phyloP scores from a whole-genome alignment of 768 basidiomycete species.

The Cyathus striatus region DNA sequence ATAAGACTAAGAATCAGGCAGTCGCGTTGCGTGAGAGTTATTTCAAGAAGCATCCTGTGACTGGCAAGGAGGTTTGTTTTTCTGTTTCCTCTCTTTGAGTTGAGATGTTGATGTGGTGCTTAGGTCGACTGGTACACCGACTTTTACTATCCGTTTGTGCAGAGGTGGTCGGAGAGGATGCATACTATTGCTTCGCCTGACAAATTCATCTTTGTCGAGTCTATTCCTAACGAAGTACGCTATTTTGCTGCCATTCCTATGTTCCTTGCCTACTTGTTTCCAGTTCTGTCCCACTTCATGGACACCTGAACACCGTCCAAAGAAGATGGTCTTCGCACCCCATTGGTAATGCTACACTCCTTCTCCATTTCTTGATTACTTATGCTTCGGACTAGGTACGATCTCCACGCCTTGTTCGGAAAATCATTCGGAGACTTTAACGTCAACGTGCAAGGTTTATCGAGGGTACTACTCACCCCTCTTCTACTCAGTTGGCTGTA shows the following conservation, averaged over 20 bases:
- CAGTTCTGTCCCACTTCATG: constrained; percentile 81
- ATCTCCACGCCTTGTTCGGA: constrained; percentile 80
- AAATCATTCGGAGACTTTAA: constrained; percentile 84
- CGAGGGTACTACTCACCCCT: constrained; percentile 53
- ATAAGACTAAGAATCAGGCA: constrained; percentile 54
- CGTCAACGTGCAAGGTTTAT: constrained; percentile 90
- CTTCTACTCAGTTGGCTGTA: background rate
- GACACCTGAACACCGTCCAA: constrained; percentile 48
- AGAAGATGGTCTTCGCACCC: constrained; percentile 31
- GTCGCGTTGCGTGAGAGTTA: constrained; percentile 83
- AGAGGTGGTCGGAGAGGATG: constrained; percentile 62
- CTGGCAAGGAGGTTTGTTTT: constrained; percentile 50
- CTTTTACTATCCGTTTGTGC: constrained; percentile 76
- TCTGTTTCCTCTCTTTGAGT: background rate
- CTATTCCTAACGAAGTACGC: constrained; percentile 88
- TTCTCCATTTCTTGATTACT: too few relatives aligned
- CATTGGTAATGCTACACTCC: constrained; percentile 31
- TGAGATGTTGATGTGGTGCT: background rate
- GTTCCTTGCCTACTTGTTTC: too few relatives aligned
- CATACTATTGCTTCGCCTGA: constrained; percentile 39
- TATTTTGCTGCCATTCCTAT: background rate
- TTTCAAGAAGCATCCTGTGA: constrained; percentile 66
- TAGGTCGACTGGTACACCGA: constrained; percentile 86
- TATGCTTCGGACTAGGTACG: constrained; percentile 90
- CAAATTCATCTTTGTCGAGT: constrained; percentile 73